Conservation (phyloP, 495 filamentous ascomycete species). For the Aspergillus bridgeri region DNA sequence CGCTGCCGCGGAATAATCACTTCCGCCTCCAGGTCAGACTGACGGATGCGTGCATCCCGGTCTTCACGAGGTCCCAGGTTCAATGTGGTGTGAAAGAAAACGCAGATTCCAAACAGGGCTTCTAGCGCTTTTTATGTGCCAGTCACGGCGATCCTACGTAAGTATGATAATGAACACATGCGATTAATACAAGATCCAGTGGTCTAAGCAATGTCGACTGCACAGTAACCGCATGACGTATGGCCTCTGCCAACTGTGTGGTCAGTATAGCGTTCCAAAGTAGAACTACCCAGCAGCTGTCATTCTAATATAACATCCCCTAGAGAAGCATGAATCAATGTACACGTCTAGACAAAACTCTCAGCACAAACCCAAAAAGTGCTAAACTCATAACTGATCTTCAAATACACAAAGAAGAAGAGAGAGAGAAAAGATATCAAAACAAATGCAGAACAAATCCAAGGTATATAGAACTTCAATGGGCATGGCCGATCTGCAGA, state of each 20-base stretch:
- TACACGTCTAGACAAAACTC: not conserved
- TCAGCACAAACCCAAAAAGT: not conserved
- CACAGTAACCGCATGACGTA: not conserved
- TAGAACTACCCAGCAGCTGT: too few relatives aligned
- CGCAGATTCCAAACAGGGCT: too few relatives aligned
- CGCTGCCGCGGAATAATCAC: too few relatives aligned
- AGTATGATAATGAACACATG: not conserved
- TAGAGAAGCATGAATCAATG: not conserved
- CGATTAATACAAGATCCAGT: too few relatives aligned
- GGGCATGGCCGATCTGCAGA: conserved; percentile 86
- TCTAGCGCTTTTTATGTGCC: not conserved
- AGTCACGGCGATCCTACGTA: not conserved
- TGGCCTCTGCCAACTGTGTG: too few relatives aligned
- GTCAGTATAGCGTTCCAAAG: too few relatives aligned
- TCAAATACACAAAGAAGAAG: conserved; percentile 2
- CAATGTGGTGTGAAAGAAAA: too few relatives aligned
- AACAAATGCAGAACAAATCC: not conserved
- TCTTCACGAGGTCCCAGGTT: too few relatives aligned
- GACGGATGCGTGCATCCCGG: too few relatives aligned
- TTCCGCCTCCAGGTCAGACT: not conserved
- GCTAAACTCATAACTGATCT: not conserved
- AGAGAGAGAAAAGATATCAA: not conserved
- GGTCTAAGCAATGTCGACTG: too few relatives aligned
- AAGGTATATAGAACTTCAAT: conserved; percentile 42
- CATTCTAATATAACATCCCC: too few relatives aligned